These are phyloP conservation scores for Cadophora malorum DNA, from an alignment of 2,329 filamentous ascomycete species.

Conservation along the genomic window DNA sequence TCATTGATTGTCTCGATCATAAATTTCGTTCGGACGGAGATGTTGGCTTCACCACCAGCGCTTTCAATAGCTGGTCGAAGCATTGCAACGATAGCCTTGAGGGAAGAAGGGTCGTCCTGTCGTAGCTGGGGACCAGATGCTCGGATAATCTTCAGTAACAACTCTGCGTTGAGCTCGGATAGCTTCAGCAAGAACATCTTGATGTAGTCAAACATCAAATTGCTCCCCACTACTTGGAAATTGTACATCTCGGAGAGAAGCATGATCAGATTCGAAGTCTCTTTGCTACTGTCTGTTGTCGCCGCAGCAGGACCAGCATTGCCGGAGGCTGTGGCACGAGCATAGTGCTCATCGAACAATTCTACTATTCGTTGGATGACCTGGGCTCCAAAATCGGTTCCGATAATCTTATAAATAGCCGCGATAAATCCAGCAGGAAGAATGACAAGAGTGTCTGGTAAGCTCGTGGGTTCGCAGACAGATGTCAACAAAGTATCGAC, in stretches of 20 bases:
- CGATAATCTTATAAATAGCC: slow-evolving; percentile 84
- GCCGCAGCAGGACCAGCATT: slow-evolving; percentile 43
- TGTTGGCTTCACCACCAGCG: slow-evolving; percentile 70
- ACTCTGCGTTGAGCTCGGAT: slow-evolving; percentile 85
- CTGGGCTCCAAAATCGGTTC: slow-evolving; percentile 88
- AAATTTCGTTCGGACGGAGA: slow-evolving; percentile 90
- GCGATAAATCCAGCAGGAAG: slow-evolving; percentile 89
- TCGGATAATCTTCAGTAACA: slow-evolving; percentile 83
- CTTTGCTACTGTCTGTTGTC: slow-evolving; percentile 55
- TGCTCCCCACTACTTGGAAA: slow-evolving; percentile 84
- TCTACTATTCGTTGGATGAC: slow-evolving; percentile 80
- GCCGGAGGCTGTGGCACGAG: slow-evolving; percentile 46
- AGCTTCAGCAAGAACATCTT: slow-evolving; percentile 76
- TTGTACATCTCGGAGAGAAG: slow-evolving; percentile 89
- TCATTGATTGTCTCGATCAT: slow-evolving; percentile 98
- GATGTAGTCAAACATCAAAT: slow-evolving; percentile 90
- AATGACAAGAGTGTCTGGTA: slow-evolving; percentile 90
- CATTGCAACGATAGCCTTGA: slow-evolving; percentile 87
- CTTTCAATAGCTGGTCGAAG: slow-evolving; percentile 76
- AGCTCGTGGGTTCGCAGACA: slow-evolving; percentile 76
- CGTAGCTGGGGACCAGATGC: slow-evolving; percentile 82
- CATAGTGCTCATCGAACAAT: slow-evolving; percentile 73
- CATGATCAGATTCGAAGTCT: slow-evolving; percentile 78
- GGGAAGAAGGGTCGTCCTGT: slow-evolving; percentile 83
- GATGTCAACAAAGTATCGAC: slow-evolving; percentile 80